Percentiles rank a stretch among this genome's conserved stretches.
These are phyloP conservation scores for Coemansia sp. DNA, from an alignment of 192 early-diverging fungal species.

Conservation along the genomic window DNA sequence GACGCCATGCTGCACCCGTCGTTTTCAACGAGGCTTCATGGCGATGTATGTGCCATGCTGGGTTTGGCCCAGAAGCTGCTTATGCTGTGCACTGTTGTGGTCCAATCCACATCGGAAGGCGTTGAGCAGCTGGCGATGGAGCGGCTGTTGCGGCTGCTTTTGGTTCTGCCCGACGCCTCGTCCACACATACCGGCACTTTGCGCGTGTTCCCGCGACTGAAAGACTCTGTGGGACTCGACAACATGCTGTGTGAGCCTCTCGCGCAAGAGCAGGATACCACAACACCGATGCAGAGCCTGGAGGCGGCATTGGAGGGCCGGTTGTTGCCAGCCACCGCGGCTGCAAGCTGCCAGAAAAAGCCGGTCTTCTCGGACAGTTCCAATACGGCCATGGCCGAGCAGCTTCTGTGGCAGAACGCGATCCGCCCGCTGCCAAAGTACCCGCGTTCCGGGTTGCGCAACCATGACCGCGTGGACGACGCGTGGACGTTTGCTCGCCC, in stretches of 20 bases:
- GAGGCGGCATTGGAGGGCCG: conserved; percentile 15
- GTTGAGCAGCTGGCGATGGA: conserved; percentile 29
- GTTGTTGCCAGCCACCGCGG: conserved; percentile 8
- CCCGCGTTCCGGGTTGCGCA: conserved; percentile 32
- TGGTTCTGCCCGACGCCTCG: background rate
- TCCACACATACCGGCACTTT: no score
- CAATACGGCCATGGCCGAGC: conserved; percentile 20
- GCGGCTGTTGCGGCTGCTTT: conserved; percentile 11
- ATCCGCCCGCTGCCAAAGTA: conserved; percentile 42
- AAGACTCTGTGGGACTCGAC: background rate
- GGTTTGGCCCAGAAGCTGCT: conserved; percentile 25
- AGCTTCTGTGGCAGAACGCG: conserved; percentile 47
- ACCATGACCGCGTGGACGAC: conserved; percentile 24
- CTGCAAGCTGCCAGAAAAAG: background rate
- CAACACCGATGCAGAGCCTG: conserved; percentile 7
- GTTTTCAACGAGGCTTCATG: background rate
- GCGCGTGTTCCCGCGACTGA: no score
- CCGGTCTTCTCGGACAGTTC: background rate
- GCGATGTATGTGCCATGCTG: conserved; percentile 3
- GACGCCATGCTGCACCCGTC: conserved; percentile 6
- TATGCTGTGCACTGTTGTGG: conserved; percentile 6
- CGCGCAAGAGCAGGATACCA: background rate
- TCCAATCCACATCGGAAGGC: conserved; percentile 5
- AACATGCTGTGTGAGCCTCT: conserved; percentile 1
- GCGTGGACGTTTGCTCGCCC: conserved; percentile 34